Evolutionary conservation across 495 filamentous ascomycete genomes (phyloP).

Genomic region (Parmelia sp.): DNA sequence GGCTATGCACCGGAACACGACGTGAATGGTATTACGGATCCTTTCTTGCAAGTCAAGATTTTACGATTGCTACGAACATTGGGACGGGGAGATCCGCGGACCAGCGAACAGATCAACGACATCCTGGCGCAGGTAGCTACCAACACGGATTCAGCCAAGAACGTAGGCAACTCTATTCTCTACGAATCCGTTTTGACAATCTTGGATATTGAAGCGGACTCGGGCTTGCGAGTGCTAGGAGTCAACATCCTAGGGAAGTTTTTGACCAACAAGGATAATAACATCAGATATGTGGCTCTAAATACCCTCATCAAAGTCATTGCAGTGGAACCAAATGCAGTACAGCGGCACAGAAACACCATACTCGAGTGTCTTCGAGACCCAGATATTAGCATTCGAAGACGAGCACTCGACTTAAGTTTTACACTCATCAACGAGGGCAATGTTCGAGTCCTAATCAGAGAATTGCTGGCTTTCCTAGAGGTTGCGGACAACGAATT

Average conservation of each 20-base stretch:
- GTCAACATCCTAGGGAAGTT: conserved; percentile 99
- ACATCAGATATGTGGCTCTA: conserved; percentile 94
- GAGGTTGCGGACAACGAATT: conserved; percentile 98
- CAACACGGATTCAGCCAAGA: conserved; percentile 97
- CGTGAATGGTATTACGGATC: conserved; percentile 95
- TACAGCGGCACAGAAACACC: conserved; percentile 93
- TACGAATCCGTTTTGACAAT: conserved; percentile 98
- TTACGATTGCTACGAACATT: conserved; percentile 77
- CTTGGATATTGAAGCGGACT: conserved; percentile 95
- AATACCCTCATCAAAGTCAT: conserved; percentile 98
- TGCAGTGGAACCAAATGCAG: conserved; percentile 94
- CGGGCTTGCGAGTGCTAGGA: conserved; percentile 83
- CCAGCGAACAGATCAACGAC: conserved; percentile 96
- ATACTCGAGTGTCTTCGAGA: conserved; percentile 94
- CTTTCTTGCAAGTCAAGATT: conserved; percentile 97
- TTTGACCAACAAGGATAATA: conserved; percentile 95
- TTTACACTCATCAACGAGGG: conserved; percentile 96
- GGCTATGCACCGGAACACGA: conserved; percentile 98
- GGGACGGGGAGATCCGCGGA: conserved; percentile 77
- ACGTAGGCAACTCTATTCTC: conserved; percentile 94
- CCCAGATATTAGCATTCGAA: conserved; percentile 96
- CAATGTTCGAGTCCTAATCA: conserved; percentile 87
- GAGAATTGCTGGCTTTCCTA: conserved; percentile 88
- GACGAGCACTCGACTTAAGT: conserved; percentile 89
- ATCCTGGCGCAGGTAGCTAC: conserved; percentile 97